A percentile compares a stretch with the other conserved stretches of the same genome.
These are phyloP conservation scores for Ceratocystis cacaofunesta DNA, from an alignment of 2,329 filamentous ascomycete genomes.

Conservation along the genomic window DNA sequence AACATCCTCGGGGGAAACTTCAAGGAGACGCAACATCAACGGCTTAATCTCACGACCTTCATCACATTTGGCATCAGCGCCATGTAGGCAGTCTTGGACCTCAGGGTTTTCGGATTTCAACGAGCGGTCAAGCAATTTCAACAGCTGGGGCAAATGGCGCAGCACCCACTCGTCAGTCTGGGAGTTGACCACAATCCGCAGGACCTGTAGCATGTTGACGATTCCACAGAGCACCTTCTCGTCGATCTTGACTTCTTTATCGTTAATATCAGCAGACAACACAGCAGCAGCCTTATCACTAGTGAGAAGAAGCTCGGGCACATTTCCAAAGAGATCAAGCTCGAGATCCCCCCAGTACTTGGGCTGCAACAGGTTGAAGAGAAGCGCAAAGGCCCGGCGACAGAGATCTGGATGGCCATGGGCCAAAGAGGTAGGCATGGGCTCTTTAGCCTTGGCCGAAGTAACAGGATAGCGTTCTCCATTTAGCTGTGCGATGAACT, in stretches of 20 bases:
- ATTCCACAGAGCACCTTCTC: conserved; percentile 45
- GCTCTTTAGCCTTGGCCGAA: conserved; percentile 50
- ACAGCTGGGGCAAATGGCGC: conserved; percentile 58
- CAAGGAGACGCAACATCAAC: conserved; percentile 66
- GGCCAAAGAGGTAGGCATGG: conserved; percentile 30
- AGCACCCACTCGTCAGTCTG: conserved; percentile 86
- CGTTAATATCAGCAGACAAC: conserved; percentile 42
- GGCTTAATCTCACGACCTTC: conserved; percentile 58
- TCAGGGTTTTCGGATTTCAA: conserved; percentile 80
- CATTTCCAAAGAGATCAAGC: conserved; percentile 70
- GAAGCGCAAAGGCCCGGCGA: conserved; percentile 66
- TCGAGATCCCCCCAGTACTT: conserved; percentile 87
- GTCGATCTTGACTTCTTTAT: conserved; percentile 56
- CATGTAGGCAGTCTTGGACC: conserved; percentile 82
- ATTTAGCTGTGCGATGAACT: conserved; percentile 80
- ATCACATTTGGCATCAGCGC: conserved; percentile 53
- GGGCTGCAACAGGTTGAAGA: conserved; percentile 72
- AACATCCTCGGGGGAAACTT: conserved; percentile 66
- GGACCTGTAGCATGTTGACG: conserved; percentile 77
- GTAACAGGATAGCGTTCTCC: conserved; percentile 64
- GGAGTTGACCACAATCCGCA: conserved; percentile 76
- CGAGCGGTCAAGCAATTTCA: conserved; percentile 80
- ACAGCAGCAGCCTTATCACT: conserved; percentile 58
- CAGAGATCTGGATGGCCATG: conserved; percentile 20
- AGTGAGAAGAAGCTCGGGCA: conserved; percentile 71